Percentiles rank a stretch among this genome's conserved stretches.
These are phyloP conservation scores for Silene uniflora DNA, from an alignment of 148 eudicot species.

Conservation along the genomic window DNA sequence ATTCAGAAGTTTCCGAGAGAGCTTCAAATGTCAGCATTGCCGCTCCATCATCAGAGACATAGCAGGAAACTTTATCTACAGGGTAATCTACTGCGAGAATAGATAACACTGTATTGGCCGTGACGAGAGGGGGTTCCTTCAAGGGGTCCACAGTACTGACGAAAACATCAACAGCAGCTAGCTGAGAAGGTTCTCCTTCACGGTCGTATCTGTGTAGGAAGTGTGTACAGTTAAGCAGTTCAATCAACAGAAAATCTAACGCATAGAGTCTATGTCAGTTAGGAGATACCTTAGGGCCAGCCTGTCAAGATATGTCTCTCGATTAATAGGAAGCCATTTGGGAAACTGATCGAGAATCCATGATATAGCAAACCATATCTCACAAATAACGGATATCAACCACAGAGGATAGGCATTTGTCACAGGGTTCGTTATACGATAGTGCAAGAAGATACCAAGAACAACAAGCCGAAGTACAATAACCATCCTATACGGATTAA, in stretches of 20 bases:
- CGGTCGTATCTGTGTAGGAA: slow-evolving; percentile 34
- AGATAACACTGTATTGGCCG: slow-evolving; percentile 91
- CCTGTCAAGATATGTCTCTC: slow-evolving; percentile 91
- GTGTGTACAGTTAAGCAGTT: not conserved
- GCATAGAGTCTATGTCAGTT: not conserved
- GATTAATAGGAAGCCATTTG: slow-evolving; percentile 77
- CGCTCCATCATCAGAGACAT: slow-evolving; percentile 94
- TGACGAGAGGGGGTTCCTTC: slow-evolving; percentile 95
- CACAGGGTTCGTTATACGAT: slow-evolving; percentile 81
- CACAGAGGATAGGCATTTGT: slow-evolving; percentile 80
- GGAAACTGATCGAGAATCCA: slow-evolving; percentile 97
- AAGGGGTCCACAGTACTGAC: slow-evolving; percentile 91
- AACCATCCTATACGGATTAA: slow-evolving; percentile 80
- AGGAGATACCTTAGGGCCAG: slow-evolving; percentile 64
- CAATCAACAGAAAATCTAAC: not conserved
- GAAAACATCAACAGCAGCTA: slow-evolving; percentile 73
- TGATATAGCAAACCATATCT: slow-evolving; percentile 88
- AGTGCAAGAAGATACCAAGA: slow-evolving; percentile 78
- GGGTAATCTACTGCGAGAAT: slow-evolving; percentile 97
- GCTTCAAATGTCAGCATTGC: slow-evolving; percentile 97
- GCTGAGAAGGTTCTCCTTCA: slow-evolving; percentile 91
- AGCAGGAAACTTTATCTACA: slow-evolving; percentile 79
- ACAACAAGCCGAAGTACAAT: slow-evolving; percentile 67
- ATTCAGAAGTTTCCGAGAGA: slow-evolving; percentile 86
- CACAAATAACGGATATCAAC: slow-evolving; percentile 87